Conservation (phyloP, 31 red algal species). For the Asparagopsis taxiformis region DNA sequence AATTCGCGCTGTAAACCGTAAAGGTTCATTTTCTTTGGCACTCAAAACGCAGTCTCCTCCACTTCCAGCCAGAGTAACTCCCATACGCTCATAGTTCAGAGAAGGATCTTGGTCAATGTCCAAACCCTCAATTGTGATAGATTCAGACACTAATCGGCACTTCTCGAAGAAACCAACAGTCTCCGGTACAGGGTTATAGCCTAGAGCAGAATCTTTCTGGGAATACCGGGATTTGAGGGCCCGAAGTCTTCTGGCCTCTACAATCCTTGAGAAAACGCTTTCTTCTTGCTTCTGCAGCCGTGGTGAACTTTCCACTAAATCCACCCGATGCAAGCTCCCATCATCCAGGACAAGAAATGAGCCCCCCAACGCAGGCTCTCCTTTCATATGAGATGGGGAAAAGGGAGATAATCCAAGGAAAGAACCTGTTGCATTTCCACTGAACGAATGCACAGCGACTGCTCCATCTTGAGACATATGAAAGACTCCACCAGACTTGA, state of each 20-base stretch:
- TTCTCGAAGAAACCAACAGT: conserved; percentile 77
- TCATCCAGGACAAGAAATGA: conserved; percentile 54
- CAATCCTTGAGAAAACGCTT: conserved; percentile 16
- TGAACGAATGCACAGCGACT: conserved; percentile 18
- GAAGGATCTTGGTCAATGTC: neutral
- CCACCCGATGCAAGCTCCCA: conserved; percentile 57
- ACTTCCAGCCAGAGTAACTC: conserved; percentile 45
- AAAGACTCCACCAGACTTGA: conserved; percentile 33
- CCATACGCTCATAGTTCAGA: conserved; percentile 52
- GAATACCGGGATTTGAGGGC: neutral
- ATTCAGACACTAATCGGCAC: conserved; percentile 61
- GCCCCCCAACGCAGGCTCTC: conserved; percentile 9
- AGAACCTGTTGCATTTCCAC: conserved; percentile 27
- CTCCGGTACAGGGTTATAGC: conserved; percentile 30
- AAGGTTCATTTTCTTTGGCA: conserved; percentile 37
- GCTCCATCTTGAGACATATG: neutral
- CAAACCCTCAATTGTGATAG: conserved; percentile 32
- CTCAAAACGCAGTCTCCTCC: conserved; percentile 72
- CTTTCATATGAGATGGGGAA: conserved; percentile 14
- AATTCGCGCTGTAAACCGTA: conserved; percentile 43
- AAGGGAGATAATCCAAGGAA: conserved; percentile 39
- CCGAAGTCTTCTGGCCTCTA: conserved; percentile 17
- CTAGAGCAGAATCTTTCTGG: conserved; percentile 3
- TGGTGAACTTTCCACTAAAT: neutral
- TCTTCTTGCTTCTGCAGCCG: conserved; percentile 25